A percentile compares a stretch with the other conserved stretches of the same genome.
phyloP scores from a whole-genome alignment of 2,329 filamentous ascomycete genomes.

The Cadophora sp. region DNA sequence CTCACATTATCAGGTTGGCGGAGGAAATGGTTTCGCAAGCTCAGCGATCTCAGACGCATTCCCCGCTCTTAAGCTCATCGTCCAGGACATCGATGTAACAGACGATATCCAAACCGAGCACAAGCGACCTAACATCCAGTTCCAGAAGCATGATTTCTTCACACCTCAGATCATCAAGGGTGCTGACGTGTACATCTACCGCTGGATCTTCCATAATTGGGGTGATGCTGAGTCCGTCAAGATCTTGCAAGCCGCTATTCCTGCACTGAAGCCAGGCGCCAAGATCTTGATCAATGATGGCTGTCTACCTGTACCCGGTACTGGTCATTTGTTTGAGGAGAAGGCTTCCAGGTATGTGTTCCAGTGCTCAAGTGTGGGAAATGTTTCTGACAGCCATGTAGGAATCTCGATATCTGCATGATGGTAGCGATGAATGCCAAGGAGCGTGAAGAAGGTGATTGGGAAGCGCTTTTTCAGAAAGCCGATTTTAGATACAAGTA shows the following conservation, averaged over 20 bases:
- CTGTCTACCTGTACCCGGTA: constrained; percentile 38
- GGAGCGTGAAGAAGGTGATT: constrained; percentile 55
- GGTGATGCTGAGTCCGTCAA: constrained; percentile 47
- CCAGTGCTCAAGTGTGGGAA: neutral
- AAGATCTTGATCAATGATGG: constrained; percentile 45
- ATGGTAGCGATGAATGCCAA: constrained; percentile 55
- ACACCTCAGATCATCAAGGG: constrained; percentile 47
- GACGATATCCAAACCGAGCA: constrained; percentile 50
- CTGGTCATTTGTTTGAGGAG: constrained; percentile 42
- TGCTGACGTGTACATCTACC: constrained; percentile 54
- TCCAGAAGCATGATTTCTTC: constrained; percentile 52
- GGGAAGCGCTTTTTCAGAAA: constrained; percentile 52
- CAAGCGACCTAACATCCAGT: constrained; percentile 26
- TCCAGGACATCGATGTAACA: constrained; percentile 44
- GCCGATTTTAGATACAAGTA: constrained; percentile 53
- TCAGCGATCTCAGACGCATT: constrained; percentile 37
- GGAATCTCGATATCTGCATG: constrained; percentile 57
- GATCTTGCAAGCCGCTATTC: constrained; percentile 47
- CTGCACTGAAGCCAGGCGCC: constrained; percentile 50
- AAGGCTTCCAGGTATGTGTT: constrained; percentile 44
- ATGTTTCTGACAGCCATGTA: constrained; percentile 37
- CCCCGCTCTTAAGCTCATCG: constrained; percentile 39
- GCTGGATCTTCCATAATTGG: constrained; percentile 56
- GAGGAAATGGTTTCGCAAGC: constrained; percentile 38
- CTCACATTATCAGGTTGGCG: constrained; percentile 34